Evolutionary conservation across 1,284 basidiomycete genomes (phyloP), one percentile per base, ranked within the genome.

Genomic region (Acaromyces ingoldii): DNA sequence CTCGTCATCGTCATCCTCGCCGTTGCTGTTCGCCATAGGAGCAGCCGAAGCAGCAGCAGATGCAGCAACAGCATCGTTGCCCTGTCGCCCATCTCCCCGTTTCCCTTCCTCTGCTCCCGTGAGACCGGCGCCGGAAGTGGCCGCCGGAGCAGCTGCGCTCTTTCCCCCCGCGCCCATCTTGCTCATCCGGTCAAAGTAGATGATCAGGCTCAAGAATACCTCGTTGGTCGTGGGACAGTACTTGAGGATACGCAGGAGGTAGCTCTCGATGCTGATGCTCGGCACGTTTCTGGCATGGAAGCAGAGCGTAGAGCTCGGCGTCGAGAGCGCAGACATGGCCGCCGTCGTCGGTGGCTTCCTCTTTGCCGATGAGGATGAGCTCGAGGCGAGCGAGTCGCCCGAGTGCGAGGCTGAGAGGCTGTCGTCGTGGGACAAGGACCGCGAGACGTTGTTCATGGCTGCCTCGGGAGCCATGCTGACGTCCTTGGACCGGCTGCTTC

Each of bases 191-290:
- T 98, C 93, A 76, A 98, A 97, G 77, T 97, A 98, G 42, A 97
- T 91, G 50, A 97, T 81, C 39, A 98, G 80, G 36, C 88, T 85
- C 7, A 97, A 81, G 73, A 98, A 98, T 38, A 98, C 93, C 73
- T 97, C 90, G 78, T 97, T 98, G 38, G 92, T 93, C 1, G 92
- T 92, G 1, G 93, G 93, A 75, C 93, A 98, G 76, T 98, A 98
- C 74, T 93, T 96, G 77, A 96, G 84, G 60, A 98, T 98, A 36
- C 93, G 85, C 28, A 93, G 79, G 9, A 98, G 83, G 74, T 98
- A 98, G 3, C 88, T 85, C 76, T 97, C 92, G 68, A 98, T 89
- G 24, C 87, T 83, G 74, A 98, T 97, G 29, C 88, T 88, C 7
- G 93, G 93, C 26, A 97, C 83, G 75, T 96, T 93, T 25, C 93